Base-by-base conservation (phyloP, 257 asterid species). In the Jacaranda copaia region DNA sequence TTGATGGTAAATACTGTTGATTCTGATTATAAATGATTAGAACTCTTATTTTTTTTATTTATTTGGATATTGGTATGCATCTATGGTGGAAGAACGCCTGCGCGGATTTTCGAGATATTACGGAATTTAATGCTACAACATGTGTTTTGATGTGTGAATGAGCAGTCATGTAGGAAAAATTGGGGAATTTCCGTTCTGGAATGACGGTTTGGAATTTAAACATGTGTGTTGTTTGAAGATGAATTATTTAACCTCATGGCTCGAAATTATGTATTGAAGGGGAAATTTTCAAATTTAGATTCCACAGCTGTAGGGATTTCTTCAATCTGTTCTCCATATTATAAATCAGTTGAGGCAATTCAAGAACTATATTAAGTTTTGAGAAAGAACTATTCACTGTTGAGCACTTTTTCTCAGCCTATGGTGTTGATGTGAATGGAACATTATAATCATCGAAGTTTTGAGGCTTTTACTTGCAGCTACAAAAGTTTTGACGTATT, bases 41-140 rank as follows among this genome's bases (percentile, higher is more conserved):
- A 68, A 68, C 66, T n/a, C 7, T 25, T n/a, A n/a, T 60, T 6
- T 1, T 49, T 46, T 59, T 8, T 15, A 12, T n/a, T 58, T 38
- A 38, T 58, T 74, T 68, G 18, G 58, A 52, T 48, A 13, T 35
- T 51, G 16, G 32, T 52, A 48, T 61, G 69, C 40, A 5, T 46
- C 6, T 67, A 16, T 45, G 8, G 52, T 56, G 57, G 51, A 45
- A 48, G 68, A 48, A 62, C 4, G 18, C 43, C 49, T 43, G 51
- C 49, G 40, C 19, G 20, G 68, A 75, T 61, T 75, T 64, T 70
- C 4, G 48, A 70, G 77, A 32, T 70, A 46, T 32, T 52, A 49
- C 70, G 13, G 40, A 20, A 40, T 48, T 61, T 45, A 42, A 25
- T 32, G 46, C 71, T 58, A n/a, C 5, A 36, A 70, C 12, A 9